Evolutionary conservation across 768 basidiomycete species (phyloP), one percentile per base, ranked within the genome.

Genomic region (Pulveroboletus ravenelii): DNA sequence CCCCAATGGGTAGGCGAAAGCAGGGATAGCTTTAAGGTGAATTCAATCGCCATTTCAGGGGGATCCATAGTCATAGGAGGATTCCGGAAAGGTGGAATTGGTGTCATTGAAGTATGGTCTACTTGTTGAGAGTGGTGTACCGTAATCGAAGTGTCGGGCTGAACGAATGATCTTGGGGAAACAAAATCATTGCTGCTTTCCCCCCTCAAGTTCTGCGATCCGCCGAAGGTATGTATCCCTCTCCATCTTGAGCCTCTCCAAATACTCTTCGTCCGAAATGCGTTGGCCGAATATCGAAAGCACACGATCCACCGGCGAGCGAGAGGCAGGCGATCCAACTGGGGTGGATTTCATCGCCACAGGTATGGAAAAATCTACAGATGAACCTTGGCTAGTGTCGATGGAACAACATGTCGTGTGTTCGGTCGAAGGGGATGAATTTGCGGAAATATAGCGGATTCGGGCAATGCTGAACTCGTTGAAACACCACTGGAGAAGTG

Each of bases 221-320:
- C 77, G 74, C 51, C 68, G 70, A 54, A 82, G 60, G 59, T 86
- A 71, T 9, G 65, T 66, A 5, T 79, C 78, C 55, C 86, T 74
- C 41, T 82, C 76, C 46, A 69, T 70, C 62, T 77, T 81, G 61
- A 92, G 61, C 52, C 75, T 78, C 27, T 64, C 63, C 45, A 91
- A 56, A 56, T 89, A 89, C 53, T 87, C 84, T 42, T 91, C 85
- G 55, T 93, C 82, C 6, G 87, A 76, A 4, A 93, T 61, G 45
- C 71, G 75, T 31, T 69, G 71, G 25, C 62, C 62, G 25, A 68
- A 56, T 14, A 54, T 18, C 2, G 62, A 60, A 32, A 70, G 52
- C 36, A 84, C 52, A 10, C 72, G 71, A 41, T 80, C 71, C 17
- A 64, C 59, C 14, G 71, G 51, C 14, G 66, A 63, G 20, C 6